Evolutionary conservation across 768 basidiomycete species (phyloP).

Genomic region (Agrocybe chaxingu): DNA sequence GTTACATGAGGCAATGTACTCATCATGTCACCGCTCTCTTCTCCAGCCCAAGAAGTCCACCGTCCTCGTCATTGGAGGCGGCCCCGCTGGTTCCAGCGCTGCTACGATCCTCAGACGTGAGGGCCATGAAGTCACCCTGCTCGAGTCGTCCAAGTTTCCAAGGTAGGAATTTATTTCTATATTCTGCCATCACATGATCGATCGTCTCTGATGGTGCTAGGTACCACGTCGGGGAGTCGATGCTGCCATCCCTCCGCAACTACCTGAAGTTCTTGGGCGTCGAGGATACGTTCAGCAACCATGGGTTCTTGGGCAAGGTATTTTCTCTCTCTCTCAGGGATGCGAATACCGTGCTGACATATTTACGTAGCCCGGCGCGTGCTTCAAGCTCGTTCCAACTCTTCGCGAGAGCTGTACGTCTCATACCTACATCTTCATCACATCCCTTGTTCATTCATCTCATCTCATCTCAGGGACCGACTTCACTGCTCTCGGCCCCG

Average conservation of each 20-base stretch:
- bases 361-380: slow-evolving; percentile 49
- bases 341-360: neutral
- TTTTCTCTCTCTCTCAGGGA: neutral
- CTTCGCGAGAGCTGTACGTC: slow-evolving; percentile 56
- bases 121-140: slow-evolving; percentile 51
- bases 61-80: slow-evolving; percentile 54
- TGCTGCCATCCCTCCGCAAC: slow-evolving; percentile 28
- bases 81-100: slow-evolving; percentile 57
- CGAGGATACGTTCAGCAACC: slow-evolving; percentile 22
- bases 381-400: slow-evolving; percentile 54
- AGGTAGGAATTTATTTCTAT: slow-evolving; percentile 28
- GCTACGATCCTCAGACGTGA: slow-evolving; percentile 55
- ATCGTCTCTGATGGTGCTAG: slow-evolving; percentile 9
- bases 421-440: neutral
- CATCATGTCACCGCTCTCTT: neutral
- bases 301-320: slow-evolving; percentile 30
- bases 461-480: slow-evolving; percentile 44
- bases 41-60: slow-evolving; percentile 23
- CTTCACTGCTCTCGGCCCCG: slow-evolving; percentile 47
- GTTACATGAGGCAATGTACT: neutral
- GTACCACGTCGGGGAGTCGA: slow-evolving; percentile 38
- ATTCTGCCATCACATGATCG: neutral
- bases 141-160: slow-evolving; percentile 56
- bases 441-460: neutral
- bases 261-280: slow-evolving; percentile 32